Evolutionary conservation across 805 yeast species (phyloP).

Genomic region (Kluyveromyces starmeri): DNA sequence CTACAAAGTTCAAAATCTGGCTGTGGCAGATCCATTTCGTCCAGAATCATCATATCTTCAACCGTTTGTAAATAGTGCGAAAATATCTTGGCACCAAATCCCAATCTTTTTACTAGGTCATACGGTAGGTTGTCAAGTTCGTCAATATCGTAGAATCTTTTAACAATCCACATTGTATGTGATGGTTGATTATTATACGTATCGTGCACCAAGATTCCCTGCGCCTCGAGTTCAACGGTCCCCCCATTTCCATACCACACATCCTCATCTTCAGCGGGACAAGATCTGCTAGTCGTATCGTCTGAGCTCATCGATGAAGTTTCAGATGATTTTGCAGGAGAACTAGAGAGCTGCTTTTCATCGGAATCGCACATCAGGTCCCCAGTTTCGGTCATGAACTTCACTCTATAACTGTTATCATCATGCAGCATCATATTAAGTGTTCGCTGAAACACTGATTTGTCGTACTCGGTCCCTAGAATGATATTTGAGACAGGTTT

Average conservation of each 20-base stretch:
- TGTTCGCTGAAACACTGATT: slow-evolving; percentile 59
- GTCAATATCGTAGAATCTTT: slow-evolving; percentile 61
- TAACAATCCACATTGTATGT: slow-evolving; percentile 89
- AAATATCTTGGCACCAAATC: slow-evolving; percentile 83
- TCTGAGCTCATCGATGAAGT: slow-evolving; percentile 1
- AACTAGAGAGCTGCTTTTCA: neutral
- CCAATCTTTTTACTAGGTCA: slow-evolving; percentile 62
- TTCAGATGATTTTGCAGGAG: neutral
- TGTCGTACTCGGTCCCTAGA: slow-evolving; percentile 56
- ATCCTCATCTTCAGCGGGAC: slow-evolving; percentile 7
- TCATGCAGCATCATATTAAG: slow-evolving; percentile 61
- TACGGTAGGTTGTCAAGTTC: slow-evolving; percentile 60
- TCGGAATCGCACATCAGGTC: slow-evolving; percentile 3
- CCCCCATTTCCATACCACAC: slow-evolving; percentile 37
- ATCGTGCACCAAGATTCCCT: slow-evolving; percentile 77
- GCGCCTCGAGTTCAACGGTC: slow-evolving; percentile 77
- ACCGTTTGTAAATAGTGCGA: slow-evolving; percentile 61
- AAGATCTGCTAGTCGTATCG: neutral
- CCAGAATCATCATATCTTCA: slow-evolving; percentile 53
- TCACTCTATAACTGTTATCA: slow-evolving; percentile 69
- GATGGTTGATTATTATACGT: slow-evolving; percentile 47
- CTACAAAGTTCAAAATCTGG: slow-evolving; percentile 81
- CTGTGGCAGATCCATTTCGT: slow-evolving; percentile 59
- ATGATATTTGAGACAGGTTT: slow-evolving; percentile 55
- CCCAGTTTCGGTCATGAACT: slow-evolving; percentile 40